Evolutionary conservation across 345 rosid genomes (phyloP).

Genomic region (Acer yangbiense): DNA sequence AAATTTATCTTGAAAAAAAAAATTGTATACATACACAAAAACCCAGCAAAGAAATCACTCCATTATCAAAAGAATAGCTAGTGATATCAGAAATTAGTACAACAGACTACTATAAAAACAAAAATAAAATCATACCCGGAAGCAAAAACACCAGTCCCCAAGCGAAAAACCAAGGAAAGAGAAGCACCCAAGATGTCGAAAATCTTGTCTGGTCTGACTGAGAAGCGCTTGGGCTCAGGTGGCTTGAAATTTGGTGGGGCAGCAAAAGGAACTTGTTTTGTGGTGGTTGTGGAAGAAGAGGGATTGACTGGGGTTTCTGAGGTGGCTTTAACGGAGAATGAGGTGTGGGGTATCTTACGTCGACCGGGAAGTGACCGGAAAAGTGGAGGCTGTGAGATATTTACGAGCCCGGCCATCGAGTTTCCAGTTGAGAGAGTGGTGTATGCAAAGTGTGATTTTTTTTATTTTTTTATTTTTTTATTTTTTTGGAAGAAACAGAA

Average conservation of each 20-base stretch:
- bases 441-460: background rate
- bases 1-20: background rate
- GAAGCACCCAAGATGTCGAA: conserved; percentile 70
- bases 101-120: background rate
- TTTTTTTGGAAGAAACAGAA: no score
- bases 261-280: conserved; percentile 38
- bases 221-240: conserved; percentile 73
- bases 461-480: no score
- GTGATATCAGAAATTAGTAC: background rate
- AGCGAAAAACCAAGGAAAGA: conserved; percentile 64
- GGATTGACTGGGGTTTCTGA: conserved; percentile 32
- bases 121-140: conserved; percentile 50
- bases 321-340: conserved; percentile 47
- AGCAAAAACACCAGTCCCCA: conserved; percentile 79
- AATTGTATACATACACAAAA: background rate
- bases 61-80: background rate
- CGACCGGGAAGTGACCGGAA: conserved; percentile 27
- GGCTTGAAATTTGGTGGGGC: conserved; percentile 69
- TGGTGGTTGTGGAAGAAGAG: conserved; percentile 33
- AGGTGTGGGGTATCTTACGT: conserved; percentile 28
- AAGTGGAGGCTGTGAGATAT: conserved; percentile 45
- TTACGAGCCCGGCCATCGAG: conserved; percentile 64
- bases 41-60: no score
- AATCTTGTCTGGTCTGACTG: conserved; percentile 56
- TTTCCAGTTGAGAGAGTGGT: background rate